Evolutionary conservation across 495 filamentous ascomycete genomes (phyloP), one percentile per base, ranked within the genome.

Genomic region (Daldinia bambusicola): DNA sequence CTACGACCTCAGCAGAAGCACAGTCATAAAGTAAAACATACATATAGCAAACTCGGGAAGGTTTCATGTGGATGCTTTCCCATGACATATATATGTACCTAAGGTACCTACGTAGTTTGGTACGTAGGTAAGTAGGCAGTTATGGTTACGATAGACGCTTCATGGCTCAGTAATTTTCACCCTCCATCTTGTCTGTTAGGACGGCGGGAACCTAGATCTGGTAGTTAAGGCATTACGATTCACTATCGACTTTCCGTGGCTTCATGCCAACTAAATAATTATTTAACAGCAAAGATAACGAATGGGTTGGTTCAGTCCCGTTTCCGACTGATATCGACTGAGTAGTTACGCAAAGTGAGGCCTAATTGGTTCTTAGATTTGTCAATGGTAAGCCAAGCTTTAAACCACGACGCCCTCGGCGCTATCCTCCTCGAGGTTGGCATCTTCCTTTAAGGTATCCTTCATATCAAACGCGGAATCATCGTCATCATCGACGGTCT

Each of bases 401-500:
- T 32, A 32, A 6, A 16, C 30, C 22, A 53, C 30, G 50, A 30
- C n/a, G 13, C 50, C 22, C 13, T 53, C 50, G 26, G 7, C 18
- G 20, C 1, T 48, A 0, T 48, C 18, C 18, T 48, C 43, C 8
- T 22, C 20, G 16, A 3, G 8, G 20, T 48, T 16, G 18, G 12
- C 43, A 48, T 48, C 65, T 50, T 66, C 10, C 36, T 30, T 26
- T n/a, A 55, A 31, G 40, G 4, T 32, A 10, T 36, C 45, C 10
- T 45, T 52, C 48, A 62, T 48, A 10, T 22, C 26, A 8, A 13
- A 43, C 7, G 68, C 72, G 2, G 37, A 67, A 38, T 65, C 65
- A 2, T 63, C 61, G 9, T 37, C 37, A 5, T 63, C 57, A n/a
- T 37, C 18, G 56, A 50, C 45, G 10, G 16, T 22, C 2, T 65